Base-by-base conservation (phyloP, 306 rosid genomes). In the Cicer arietinum region DNA sequence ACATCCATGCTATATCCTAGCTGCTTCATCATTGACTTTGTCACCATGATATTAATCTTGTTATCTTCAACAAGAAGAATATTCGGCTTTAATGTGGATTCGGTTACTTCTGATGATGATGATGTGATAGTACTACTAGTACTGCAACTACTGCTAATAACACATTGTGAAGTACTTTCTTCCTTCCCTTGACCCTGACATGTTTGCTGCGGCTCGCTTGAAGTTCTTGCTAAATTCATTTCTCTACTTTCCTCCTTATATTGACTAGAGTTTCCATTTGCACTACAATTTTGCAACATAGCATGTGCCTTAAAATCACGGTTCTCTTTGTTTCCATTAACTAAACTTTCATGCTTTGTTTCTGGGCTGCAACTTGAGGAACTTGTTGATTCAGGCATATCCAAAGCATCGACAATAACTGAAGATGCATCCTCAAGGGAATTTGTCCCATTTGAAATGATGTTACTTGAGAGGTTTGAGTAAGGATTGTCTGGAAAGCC, bases 51-150 rank as follows among this genome's bases (percentile, higher is more conserved):
- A 43, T 92, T 95, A 67, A 92, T 90, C 86, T 92, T 92, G 86
- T 85, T 95, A 78, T 95, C 99, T 78, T 95, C 98, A 59, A 90
- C 99, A 12, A 95, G 93, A 75, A 95, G 99, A 66, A 95, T 92
- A 68, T 77, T 90, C 7, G 98, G 92, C 61, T 84, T 78, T 62
- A 65, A 51, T 25, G 67, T 10, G 17, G 89, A 46, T 71, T 82
- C 80, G 12, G 79, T 47, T 37, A 52, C 81, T 82, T 85, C 88
- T 12, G 69, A 54, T 14, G 77, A 62, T 12, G 69, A 61, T 14
- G 77, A 62, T 17, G 59, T 74, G 64, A 57, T 40, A 44, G 45
- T 68, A n/a, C 42, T 76, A 47, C 2, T 60, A 37, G 20, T 60
- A 37, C 18, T n/a, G 30, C 37, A 30, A 30, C 61, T 75, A 74